Evolutionary conservation across 441 rosid species (phyloP).

Genomic region (Syzygium syzygioides): DNA sequence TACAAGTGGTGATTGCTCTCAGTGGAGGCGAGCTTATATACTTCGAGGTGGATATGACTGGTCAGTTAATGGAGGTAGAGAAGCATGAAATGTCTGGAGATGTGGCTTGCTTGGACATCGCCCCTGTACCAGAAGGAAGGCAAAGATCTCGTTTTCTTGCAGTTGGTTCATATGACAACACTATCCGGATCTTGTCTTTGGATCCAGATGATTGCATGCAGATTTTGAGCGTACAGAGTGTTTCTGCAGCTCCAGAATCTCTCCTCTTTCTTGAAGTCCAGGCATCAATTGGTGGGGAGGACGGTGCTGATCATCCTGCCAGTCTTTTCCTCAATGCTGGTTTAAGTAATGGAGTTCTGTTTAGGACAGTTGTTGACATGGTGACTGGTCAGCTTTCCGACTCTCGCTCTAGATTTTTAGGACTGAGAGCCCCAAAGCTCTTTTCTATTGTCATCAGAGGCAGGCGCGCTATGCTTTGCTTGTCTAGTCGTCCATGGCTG

Average conservation of each 20-base stretch:
- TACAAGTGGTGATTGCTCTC: slow-evolving; percentile 92
- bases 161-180: slow-evolving; percentile 92
- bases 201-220: slow-evolving; percentile 99
- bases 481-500: slow-evolving; percentile 98
- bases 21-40: slow-evolving; percentile 97
- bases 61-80: slow-evolving; percentile 96
- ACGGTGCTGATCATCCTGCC: slow-evolving; percentile 98
- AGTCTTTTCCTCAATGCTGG: slow-evolving; percentile 96
- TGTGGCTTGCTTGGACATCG: slow-evolving; percentile 95
- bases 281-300: slow-evolving; percentile 94
- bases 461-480: slow-evolving; percentile 84
- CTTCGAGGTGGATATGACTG: slow-evolving; percentile 93
- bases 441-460: slow-evolving; percentile 81
- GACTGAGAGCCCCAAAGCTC: slow-evolving; percentile 84
- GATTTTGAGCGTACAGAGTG: slow-evolving; percentile 91
- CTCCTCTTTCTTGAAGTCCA: slow-evolving; percentile 96
- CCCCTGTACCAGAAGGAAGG: slow-evolving; percentile 99
- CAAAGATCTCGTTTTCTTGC: slow-evolving; percentile 96
- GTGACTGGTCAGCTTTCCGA: slow-evolving; percentile 97
- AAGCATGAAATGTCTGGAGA: slow-evolving; percentile 98
- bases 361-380: slow-evolving; percentile 94
- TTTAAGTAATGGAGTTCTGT: slow-evolving; percentile 85
- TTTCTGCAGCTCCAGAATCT: slow-evolving; percentile 92
- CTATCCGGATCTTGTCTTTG: slow-evolving; percentile 83
- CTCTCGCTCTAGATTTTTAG: slow-evolving; percentile 90